These are phyloP conservation scores for Sphaerulina vaccinii DNA, from an alignment of 2,329 filamentous ascomycete genomes.

Conservation along the genomic window DNA sequence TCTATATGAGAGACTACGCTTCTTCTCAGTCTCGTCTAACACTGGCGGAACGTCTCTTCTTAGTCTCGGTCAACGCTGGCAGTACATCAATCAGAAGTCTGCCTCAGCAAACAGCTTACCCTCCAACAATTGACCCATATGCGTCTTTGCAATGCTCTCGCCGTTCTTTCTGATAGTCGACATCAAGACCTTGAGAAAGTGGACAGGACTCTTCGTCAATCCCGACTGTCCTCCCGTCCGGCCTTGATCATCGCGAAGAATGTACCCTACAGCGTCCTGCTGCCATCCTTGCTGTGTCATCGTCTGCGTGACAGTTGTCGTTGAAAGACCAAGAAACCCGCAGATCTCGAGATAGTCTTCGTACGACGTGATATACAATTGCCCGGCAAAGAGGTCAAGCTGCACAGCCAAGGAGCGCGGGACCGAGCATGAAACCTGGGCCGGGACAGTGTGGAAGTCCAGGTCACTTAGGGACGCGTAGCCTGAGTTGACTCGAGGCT, in stretches of 20 bases:
- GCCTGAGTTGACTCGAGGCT: slow-evolving; percentile 44
- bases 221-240: slow-evolving; percentile 20
- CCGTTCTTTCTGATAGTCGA: slow-evolving; percentile 28
- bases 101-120: slow-evolving; percentile 3
- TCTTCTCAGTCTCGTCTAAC: no score
- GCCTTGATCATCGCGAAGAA: slow-evolving; percentile 23
- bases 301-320: slow-evolving; percentile 1
- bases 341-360: slow-evolving; percentile 57
- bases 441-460: slow-evolving; percentile 39
- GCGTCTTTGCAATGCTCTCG: slow-evolving; percentile 29
- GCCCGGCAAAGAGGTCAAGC: slow-evolving; percentile 67
- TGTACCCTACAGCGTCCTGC: slow-evolving; percentile 28
- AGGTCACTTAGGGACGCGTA: slow-evolving; percentile 47
- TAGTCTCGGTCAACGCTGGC: no score
- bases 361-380: slow-evolving; percentile 60
- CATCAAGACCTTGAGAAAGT: slow-evolving; percentile 28
- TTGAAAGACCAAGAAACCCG: slow-evolving; percentile 51
- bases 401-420: slow-evolving; percentile 31
- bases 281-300: slow-evolving; percentile 17
- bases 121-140: slow-evolving; percentile 30
- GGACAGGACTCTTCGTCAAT: slow-evolving; percentile 25
- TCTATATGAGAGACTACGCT: no score
- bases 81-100: no score
- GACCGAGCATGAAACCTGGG: slow-evolving; percentile 28
- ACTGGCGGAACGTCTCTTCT: no score